These are phyloP conservation scores for Trapa incisa DNA, from an alignment of 345 rosid species.

Conservation along the genomic window DNA sequence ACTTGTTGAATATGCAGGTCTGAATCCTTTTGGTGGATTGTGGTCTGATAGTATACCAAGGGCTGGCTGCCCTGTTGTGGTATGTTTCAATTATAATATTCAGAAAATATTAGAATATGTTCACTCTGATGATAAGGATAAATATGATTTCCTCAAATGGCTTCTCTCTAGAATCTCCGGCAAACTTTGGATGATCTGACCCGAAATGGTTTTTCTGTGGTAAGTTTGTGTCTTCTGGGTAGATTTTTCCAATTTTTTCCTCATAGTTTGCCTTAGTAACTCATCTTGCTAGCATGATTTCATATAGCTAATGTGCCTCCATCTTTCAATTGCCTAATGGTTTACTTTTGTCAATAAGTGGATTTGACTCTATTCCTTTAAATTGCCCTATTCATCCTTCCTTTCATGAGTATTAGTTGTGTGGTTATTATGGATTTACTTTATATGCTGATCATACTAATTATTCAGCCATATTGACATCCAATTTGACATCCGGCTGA, in stretches of 20 bases:
- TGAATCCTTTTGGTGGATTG: slow-evolving; percentile 90
- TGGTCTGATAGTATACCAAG: slow-evolving; percentile 78
- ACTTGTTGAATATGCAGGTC: slow-evolving; percentile 92
- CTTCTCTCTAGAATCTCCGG: slow-evolving; percentile 72
- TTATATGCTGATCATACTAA: neutral
- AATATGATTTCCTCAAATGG: neutral
- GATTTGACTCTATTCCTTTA: neutral
- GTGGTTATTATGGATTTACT: neutral
- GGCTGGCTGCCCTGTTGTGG: slow-evolving; percentile 98
- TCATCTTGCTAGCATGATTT: neutral
- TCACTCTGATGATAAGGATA: neutral
- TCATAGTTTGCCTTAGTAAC: neutral
- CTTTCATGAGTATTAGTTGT: neutral
- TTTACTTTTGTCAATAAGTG: neutral
- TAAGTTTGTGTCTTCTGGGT: slow-evolving; percentile 20
- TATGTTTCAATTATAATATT: slow-evolving; percentile 17
- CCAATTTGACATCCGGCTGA: neutral
- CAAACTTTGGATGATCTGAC: slow-evolving; percentile 97
- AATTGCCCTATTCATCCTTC: neutral
- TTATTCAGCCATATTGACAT: neutral
- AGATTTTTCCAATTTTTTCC: neutral
- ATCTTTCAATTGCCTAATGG: neutral
- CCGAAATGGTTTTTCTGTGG: slow-evolving; percentile 79
- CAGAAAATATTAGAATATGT: neutral
- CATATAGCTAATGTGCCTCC: neutral